Evolutionary conservation across 306 rosid species (phyloP).

Genomic region (Gleditsia sinensis): DNA sequence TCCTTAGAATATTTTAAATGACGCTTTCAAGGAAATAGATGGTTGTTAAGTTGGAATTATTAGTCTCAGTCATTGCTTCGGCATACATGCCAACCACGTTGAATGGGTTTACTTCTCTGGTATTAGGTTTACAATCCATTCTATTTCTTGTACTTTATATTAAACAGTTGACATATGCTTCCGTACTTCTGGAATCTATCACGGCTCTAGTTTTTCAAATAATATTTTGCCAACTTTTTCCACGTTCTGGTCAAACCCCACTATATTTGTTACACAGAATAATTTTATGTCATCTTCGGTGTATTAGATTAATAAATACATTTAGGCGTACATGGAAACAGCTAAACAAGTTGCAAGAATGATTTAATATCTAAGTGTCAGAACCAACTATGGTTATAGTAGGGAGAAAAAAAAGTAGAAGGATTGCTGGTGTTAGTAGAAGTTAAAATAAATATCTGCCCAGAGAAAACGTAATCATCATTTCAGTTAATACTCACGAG

Average conservation of each 20-base stretch:
- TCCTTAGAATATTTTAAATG: no score
- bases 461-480: not conserved
- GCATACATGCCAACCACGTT: conserved; percentile 31
- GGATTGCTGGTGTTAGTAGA: not conserved
- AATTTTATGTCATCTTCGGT: not conserved
- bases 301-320: no score
- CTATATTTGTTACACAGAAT: no score
- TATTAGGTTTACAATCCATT: conserved; percentile 29
- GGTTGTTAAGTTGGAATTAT: conserved; percentile 36
- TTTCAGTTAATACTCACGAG: not conserved
- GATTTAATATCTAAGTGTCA: no score
- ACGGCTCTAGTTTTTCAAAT: not conserved
- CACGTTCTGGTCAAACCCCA: not conserved
- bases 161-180: conserved; percentile 34
- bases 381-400: no score
- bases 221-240: not conserved
- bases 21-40: conserved; percentile 23
- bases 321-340: no score
- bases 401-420: conserved; percentile 3
- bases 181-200: not conserved
- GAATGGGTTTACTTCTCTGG: conserved; percentile 27
- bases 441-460: not conserved
- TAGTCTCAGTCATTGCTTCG: conserved; percentile 32
- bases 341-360: no score
- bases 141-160: conserved; percentile 21